These are phyloP conservation scores for Mucor velutinosus DNA, from an alignment of 371 early-diverging fungal species.

Conservation along the genomic window DNA sequence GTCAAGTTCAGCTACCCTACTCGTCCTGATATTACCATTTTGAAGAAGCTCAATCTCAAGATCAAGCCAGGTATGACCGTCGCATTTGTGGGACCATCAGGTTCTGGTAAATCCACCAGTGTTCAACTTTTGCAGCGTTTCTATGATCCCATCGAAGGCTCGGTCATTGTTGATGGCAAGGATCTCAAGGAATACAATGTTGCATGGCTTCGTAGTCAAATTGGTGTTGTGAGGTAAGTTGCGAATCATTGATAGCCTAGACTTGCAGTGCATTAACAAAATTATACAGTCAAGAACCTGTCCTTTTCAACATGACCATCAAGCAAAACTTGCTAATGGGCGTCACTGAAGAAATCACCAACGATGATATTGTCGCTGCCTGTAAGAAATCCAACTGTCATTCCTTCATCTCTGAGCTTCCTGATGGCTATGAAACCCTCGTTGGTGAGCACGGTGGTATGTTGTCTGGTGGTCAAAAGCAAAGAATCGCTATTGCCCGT, in stretches of 20 bases:
- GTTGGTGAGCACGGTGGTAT: slow-evolving; percentile 69
- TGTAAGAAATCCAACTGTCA: slow-evolving; percentile 73
- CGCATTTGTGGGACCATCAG: slow-evolving; percentile 53
- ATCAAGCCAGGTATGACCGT: slow-evolving; percentile 77
- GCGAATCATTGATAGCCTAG: neutral
- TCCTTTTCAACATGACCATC: slow-evolving; percentile 84
- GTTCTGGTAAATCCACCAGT: slow-evolving; percentile 88
- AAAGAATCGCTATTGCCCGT: slow-evolving; percentile 53
- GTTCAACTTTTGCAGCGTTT: slow-evolving; percentile 89
- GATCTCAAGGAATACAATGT: slow-evolving; percentile 71
- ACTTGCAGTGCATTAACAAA: neutral
- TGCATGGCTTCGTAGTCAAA: slow-evolving; percentile 71
- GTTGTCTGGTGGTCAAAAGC: slow-evolving; percentile 83
- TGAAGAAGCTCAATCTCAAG: slow-evolving; percentile 61
- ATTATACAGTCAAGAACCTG: slow-evolving; percentile 75
- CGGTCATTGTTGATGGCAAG: slow-evolving; percentile 71
- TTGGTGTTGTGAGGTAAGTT: slow-evolving; percentile 70
- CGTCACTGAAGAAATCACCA: slow-evolving; percentile 45
- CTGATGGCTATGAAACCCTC: slow-evolving; percentile 76
- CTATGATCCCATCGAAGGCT: slow-evolving; percentile 75
- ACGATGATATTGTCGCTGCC: slow-evolving; percentile 64
- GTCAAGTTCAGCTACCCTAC: slow-evolving; percentile 79
- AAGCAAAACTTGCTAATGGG: slow-evolving; percentile 81
- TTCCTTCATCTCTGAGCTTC: slow-evolving; percentile 76
- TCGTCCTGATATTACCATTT: slow-evolving; percentile 71